Conservation (phyloP, 208 protist species). For the Wallacemonas collosoma region DNA sequence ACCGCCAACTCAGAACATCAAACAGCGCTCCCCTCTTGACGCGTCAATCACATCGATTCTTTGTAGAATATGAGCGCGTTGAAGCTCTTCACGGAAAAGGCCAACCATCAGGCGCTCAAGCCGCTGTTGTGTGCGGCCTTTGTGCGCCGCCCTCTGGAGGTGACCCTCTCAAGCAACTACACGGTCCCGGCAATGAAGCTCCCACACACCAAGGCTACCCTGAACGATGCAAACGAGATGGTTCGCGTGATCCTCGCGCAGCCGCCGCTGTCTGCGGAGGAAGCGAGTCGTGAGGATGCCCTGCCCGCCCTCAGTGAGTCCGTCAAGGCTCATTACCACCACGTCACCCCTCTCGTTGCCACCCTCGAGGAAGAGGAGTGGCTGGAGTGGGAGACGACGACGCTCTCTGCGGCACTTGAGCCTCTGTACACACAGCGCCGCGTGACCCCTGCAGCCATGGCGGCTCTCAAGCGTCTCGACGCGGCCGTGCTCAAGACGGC, state of each 20-base stretch:
- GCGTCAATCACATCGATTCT: slow-evolving; percentile 1
- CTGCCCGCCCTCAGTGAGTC: slow-evolving; percentile 9
- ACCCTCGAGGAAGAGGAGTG: slow-evolving; percentile 74
- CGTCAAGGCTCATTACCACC: slow-evolving; percentile 15
- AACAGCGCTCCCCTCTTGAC: neutral
- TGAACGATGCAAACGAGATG: slow-evolving; percentile 79
- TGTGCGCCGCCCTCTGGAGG: slow-evolving; percentile 54
- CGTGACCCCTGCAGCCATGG: slow-evolving; percentile 47
- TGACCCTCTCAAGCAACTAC: slow-evolving; percentile 67
- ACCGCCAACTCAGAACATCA: too few relatives aligned
- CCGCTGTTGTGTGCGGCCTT: slow-evolving; percentile 65
- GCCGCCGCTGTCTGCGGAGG: slow-evolving; percentile 9
- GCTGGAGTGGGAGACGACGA: slow-evolving; percentile 83
- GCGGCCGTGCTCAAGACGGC: slow-evolving; percentile 40
- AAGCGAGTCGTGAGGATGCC: slow-evolving; percentile 3
- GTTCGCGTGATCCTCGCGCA: slow-evolving; percentile 38
- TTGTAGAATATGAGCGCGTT: slow-evolving; percentile 25
- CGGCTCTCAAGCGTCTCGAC: slow-evolving; percentile 63
- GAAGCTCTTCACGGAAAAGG: slow-evolving; percentile 85
- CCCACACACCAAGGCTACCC: slow-evolving; percentile 39
- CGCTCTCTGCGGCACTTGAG: slow-evolving; percentile 57
- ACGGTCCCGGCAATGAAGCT: slow-evolving; percentile 64
- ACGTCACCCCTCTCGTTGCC: slow-evolving; percentile 15
- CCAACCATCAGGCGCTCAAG: slow-evolving; percentile 90
- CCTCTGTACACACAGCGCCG: slow-evolving; percentile 76